Conservation (phyloP, 768 basidiomycete genomes). For the Nidularia sp. region DNA sequence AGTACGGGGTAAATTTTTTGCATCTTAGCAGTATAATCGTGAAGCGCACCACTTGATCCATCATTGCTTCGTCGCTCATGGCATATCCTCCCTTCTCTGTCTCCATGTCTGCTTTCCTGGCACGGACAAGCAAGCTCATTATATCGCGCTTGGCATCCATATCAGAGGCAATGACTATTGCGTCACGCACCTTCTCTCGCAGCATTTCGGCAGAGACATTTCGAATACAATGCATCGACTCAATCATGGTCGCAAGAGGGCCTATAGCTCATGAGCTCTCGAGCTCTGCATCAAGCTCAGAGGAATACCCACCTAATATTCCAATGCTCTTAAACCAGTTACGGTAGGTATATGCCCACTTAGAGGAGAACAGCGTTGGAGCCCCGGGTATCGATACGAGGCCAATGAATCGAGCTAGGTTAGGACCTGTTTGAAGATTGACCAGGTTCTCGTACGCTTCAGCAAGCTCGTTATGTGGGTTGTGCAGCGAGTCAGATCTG, state of each 20-base stretch:
- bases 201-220: conserved; percentile 27
- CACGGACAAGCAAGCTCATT: conserved; percentile 33
- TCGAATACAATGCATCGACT: conserved; percentile 27
- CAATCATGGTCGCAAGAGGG: conserved; percentile 14
- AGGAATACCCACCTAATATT: conserved; percentile 7
- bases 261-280: conserved; percentile 1
- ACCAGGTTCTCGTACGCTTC: conserved; percentile 29
- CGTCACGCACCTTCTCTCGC: conserved; percentile 23
- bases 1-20: background rate
- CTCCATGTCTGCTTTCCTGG: conserved; percentile 22
- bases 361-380: conserved; percentile 13
- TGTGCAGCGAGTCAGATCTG: conserved; percentile 26
- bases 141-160: conserved; percentile 31
- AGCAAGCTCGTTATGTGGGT: conserved; percentile 32
- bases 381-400: conserved; percentile 24
- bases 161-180: conserved; percentile 17
- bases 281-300: background rate
- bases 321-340: conserved; percentile 9
- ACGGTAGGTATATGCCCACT: conserved; percentile 22
- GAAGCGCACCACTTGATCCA: conserved; percentile 30
- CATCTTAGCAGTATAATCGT: background rate
- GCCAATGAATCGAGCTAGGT: conserved; percentile 22
- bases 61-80: conserved; percentile 32
- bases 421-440: conserved; percentile 26
- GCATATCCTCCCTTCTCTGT: conserved; percentile 16